These are phyloP conservation scores for Geoglossum glabrum DNA, from an alignment of 495 filamentous ascomycete genomes.

Conservation along the genomic window DNA sequence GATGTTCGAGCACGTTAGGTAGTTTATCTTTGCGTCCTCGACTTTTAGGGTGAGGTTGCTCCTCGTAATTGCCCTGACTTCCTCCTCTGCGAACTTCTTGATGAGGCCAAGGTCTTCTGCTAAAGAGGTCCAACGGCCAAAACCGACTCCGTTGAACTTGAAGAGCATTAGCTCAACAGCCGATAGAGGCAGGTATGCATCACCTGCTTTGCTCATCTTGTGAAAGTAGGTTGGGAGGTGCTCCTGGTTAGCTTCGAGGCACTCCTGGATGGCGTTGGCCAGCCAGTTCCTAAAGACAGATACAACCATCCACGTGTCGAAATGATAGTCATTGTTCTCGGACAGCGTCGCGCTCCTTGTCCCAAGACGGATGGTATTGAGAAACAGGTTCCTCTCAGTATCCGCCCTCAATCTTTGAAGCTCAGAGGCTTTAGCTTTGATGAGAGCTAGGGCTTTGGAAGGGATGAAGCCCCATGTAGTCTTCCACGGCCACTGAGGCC, in stretches of 20 bases:
- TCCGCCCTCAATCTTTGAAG: slow-evolving; percentile 2
- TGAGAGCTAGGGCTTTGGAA: slow-evolving; percentile 3
- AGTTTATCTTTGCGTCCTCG: neutral
- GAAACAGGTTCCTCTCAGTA: slow-evolving; percentile 12
- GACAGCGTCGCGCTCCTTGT: neutral
- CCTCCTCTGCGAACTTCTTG: neutral
- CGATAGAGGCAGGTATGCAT: neutral
- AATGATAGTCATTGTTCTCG: neutral
- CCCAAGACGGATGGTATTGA: slow-evolving; percentile 8
- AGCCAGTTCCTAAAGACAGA: slow-evolving; percentile 14
- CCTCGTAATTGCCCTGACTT: neutral
- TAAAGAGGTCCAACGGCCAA: neutral
- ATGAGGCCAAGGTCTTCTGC: neutral
- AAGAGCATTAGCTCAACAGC: neutral
- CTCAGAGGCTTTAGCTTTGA: slow-evolving; percentile 6
- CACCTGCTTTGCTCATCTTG: neutral
- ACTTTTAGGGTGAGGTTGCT: slow-evolving; percentile 1
- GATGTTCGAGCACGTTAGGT: neutral
- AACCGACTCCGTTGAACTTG: neutral
- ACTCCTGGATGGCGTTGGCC: neutral
- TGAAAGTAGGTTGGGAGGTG: neutral
- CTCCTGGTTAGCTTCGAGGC: neutral
- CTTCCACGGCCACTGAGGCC: slow-evolving; percentile 11
- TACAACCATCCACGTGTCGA: slow-evolving; percentile 11
- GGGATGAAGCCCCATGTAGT: slow-evolving; percentile 4